Conservation (phyloP, 169 alveolate genomes). For the Cryptosporidium tyzzeri region DNA sequence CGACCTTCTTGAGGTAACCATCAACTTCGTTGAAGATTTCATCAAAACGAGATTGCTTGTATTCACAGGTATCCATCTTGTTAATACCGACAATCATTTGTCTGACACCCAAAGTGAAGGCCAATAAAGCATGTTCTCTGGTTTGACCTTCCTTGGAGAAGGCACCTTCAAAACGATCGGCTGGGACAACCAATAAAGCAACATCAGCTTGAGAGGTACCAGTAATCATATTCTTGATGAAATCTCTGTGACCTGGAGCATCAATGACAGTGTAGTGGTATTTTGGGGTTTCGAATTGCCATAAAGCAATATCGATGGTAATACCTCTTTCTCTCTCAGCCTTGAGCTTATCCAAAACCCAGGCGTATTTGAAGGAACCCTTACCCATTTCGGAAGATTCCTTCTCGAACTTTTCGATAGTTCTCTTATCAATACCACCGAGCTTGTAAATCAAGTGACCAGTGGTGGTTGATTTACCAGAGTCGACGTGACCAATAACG, state of each 20-base stretch:
- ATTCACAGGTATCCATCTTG: constrained; percentile 98
- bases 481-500: constrained; percentile 97
- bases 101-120: constrained; percentile 98
- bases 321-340: constrained; percentile 99
- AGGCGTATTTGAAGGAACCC: constrained; percentile 97
- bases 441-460: constrained; percentile 95
- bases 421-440: constrained; percentile 96
- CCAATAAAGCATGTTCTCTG: constrained; percentile 98
- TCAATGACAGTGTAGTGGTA: constrained; percentile 98
- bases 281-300: constrained; percentile 97
- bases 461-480: constrained; percentile 97
- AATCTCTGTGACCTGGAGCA: constrained; percentile 99
- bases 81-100: constrained; percentile 98
- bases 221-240: constrained; percentile 98
- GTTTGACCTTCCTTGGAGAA: constrained; percentile 96
- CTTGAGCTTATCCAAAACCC: constrained; percentile 98
- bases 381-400: constrained; percentile 95
- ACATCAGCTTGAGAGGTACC: constrained; percentile 99
- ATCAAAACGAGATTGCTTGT: constrained; percentile 94
- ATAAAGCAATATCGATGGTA: constrained; percentile 97
- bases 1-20: constrained; percentile 95
- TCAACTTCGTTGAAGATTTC: constrained; percentile 96
- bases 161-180: constrained; percentile 97
- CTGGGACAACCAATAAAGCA: constrained; percentile 97
- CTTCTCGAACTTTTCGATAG: constrained; percentile 95